Evolutionary conservation across 306 rosid genomes (phyloP), one percentile per base, ranked within the genome.

Genomic region (Corylus americana): DNA sequence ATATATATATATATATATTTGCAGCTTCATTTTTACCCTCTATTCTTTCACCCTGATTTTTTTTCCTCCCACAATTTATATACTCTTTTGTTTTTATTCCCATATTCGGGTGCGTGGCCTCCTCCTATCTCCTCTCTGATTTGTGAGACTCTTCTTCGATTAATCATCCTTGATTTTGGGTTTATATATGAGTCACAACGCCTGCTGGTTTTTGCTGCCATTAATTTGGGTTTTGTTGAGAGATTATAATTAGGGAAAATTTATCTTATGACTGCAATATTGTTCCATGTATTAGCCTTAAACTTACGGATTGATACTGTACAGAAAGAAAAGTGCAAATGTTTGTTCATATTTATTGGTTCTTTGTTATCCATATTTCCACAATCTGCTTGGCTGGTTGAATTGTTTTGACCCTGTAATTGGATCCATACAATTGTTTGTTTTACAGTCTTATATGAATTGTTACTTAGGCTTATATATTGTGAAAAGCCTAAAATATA

Each of bases 271-370:
- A 22, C 69, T 0, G 75, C 14, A 49, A 49, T 51, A 49, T 49
- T 63, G 47, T 80, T 76, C 31, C 18, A 49, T 76, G 83, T 78
- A 31, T 53, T 58, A 55, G 71, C 80, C 67, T 74, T 55, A 57
- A 70, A 78, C 77, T 29, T 74, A 55, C 54, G 45, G 54, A 75
- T 73, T 58, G 80, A 74, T 74, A 76, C 37, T 83, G 90, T 83
- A 83, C 75, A 77, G 81, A 81, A 81, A 77, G 74, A 49, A 79
- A 78, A 67, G 22, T 11, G 79, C 76, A 79, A 69, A 62, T 78
- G 77, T 64, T 63, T 74, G 55, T 75, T 54, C 70, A 73, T 78
- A 39, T 75, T 12, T 64, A 66, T 53, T 68, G 27, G 37, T 80
- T 53, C 50, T 37, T 66, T 74, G 54, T 74, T 2, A 54, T 77